Percentiles rank a stretch among this genome's conserved stretches.
Conservation (phyloP, 176 grass and related monocot genomes). For the Avena insularis region DNA sequence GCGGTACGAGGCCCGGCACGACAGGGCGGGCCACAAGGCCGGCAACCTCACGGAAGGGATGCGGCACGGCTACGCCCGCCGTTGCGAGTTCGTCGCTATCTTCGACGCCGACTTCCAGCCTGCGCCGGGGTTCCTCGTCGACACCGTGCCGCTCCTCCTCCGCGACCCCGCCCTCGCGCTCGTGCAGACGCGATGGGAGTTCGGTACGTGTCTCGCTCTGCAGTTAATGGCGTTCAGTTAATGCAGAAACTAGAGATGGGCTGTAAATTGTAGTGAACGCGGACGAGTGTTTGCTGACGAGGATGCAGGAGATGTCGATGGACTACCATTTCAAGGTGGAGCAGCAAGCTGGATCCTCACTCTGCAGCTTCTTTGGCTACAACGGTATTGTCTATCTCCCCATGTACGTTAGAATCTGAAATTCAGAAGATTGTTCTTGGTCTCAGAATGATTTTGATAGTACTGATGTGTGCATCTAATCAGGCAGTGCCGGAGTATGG, state of each 20-base stretch:
- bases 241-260: too few relatives aligned
- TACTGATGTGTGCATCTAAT: neutral
- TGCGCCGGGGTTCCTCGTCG: slow-evolving; percentile 64
- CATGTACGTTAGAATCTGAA: too few relatives aligned
- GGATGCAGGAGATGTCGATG: slow-evolving; percentile 85
- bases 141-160: slow-evolving; percentile 72
- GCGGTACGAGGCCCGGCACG: slow-evolving; percentile 63
- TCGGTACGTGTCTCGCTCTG: slow-evolving; percentile 47
- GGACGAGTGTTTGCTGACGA: slow-evolving; percentile 83
- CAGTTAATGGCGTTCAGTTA: too few relatives aligned
- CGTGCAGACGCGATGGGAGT: slow-evolving; percentile 84
- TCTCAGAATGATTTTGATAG: neutral
- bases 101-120: slow-evolving; percentile 94
- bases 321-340: slow-evolving; percentile 93
- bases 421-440: neutral
- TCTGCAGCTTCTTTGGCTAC: slow-evolving; percentile 77
- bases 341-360: slow-evolving; percentile 70
- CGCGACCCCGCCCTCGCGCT: slow-evolving; percentile 68
- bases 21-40: slow-evolving; percentile 77
- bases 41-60: slow-evolving; percentile 77
- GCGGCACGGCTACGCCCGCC: slow-evolving; percentile 58
- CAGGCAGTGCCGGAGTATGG: slow-evolving; percentile 3
- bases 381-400: slow-evolving; percentile 47
- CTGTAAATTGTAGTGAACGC: slow-evolving; percentile 66
- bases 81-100: slow-evolving; percentile 76